Evolutionary conservation across 768 basidiomycete species (phyloP).

Genomic region (Tulasnella sp.): DNA sequence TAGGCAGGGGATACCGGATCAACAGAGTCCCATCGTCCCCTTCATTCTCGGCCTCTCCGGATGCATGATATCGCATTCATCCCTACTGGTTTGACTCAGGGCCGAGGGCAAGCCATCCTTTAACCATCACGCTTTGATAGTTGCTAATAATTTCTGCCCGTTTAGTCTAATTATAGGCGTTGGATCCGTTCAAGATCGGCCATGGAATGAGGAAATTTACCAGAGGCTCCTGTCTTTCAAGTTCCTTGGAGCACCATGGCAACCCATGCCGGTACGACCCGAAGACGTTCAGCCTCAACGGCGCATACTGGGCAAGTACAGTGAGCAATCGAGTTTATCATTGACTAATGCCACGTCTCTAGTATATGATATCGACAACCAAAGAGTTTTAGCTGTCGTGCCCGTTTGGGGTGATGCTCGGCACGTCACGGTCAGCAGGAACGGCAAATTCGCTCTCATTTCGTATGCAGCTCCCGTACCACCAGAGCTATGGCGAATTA

Average conservation of each 20-base stretch:
- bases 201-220: constrained; percentile 20
- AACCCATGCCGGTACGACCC: constrained; percentile 56
- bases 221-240: constrained; percentile 54
- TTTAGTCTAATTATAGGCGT: constrained; percentile 54
- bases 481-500: constrained; percentile 73
- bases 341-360: background rate
- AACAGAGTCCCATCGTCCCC: background rate
- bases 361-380: constrained; percentile 66
- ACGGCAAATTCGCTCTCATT: constrained; percentile 61
- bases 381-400: constrained; percentile 66
- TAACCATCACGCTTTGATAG: constrained; percentile 54
- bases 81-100: constrained; percentile 45
- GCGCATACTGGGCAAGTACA: constrained; percentile 45
- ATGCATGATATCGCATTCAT: background rate
- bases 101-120: constrained; percentile 53
- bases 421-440: constrained; percentile 61
- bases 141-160: background rate
- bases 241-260: constrained; percentile 50
- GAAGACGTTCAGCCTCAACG: constrained; percentile 65
- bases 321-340: background rate
- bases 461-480: constrained; percentile 75
- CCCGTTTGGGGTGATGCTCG: constrained; percentile 70
- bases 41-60: background rate
- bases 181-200: constrained; percentile 61
- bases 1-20: constrained; percentile 37